Percentiles rank a stretch among this genome's conserved stretches.
Conservation (phyloP, 768 basidiomycete species). For the Boletus bicolor region DNA sequence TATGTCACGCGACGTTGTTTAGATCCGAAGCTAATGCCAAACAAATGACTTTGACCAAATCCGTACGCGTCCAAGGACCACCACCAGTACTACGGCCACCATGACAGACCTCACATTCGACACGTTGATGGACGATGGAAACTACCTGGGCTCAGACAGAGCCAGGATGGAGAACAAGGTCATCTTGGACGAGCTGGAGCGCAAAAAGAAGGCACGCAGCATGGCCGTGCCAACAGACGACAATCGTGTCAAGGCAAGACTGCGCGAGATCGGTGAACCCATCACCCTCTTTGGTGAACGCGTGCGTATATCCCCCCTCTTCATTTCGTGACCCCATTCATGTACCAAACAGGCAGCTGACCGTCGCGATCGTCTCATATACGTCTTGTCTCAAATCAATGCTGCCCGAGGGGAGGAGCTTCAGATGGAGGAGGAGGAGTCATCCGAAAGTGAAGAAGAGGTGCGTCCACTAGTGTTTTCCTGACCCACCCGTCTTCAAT, state of each 20-base stretch:
- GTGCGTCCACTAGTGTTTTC: constrained; percentile 34
- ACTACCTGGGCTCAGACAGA: constrained; percentile 69
- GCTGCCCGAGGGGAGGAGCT: constrained; percentile 81
- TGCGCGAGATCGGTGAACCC: constrained; percentile 93
- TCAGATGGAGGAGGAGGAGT: constrained; percentile 66
- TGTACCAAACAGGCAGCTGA: constrained; percentile 74
- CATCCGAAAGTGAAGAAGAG: constrained; percentile 74
- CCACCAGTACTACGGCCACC: background rate
- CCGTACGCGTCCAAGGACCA: constrained; percentile 2
- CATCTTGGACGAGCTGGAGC: constrained; percentile 92
- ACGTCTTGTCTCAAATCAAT: constrained; percentile 91
- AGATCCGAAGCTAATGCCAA: constrained; percentile 33
- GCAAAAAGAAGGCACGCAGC: constrained; percentile 91
- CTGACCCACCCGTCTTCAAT: background rate
- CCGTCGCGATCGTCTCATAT: constrained; percentile 90
- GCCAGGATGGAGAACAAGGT: constrained; percentile 80
- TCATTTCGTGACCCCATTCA: constrained; percentile 10
- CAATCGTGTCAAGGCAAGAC: constrained; percentile 80
- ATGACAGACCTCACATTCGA: constrained; percentile 80
- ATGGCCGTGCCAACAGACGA: constrained; percentile 98
- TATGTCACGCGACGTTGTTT: constrained; percentile 24
- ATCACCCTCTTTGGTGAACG: constrained; percentile 98
- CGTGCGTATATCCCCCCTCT: constrained; percentile 48
- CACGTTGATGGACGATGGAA: constrained; percentile 74
- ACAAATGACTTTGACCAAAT: constrained; percentile 26